Percentiles rank a stretch among this genome's conserved stretches.
phyloP scores from a whole-genome alignment of 805 yeast species.

The Yamadazyma akitaensis region DNA sequence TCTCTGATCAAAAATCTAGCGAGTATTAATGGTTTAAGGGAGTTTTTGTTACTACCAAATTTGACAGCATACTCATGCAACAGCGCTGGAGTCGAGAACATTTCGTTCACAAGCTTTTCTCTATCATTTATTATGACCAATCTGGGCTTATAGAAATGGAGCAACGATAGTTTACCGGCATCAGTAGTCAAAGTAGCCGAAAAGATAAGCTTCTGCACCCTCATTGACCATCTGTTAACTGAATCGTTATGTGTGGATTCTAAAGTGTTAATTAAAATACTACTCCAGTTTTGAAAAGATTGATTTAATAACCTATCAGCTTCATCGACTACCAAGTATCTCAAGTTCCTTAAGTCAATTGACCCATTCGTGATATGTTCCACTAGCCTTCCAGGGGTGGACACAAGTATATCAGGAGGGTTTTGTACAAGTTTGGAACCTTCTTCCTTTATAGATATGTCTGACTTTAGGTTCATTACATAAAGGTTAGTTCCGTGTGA shows the following conservation, averaged over 20 bases:
- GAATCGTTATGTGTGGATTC: slow-evolving; percentile 9
- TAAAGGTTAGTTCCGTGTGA: slow-evolving; percentile 65
- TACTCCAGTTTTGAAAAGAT: slow-evolving; percentile 90
- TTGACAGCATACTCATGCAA: slow-evolving; percentile 45
- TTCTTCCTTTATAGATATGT: slow-evolving; percentile 59
- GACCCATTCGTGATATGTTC: slow-evolving; percentile 54
- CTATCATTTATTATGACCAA: slow-evolving; percentile 68
- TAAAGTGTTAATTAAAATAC: slow-evolving; percentile 44
- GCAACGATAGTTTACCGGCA: slow-evolving; percentile 75
- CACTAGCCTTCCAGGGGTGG: slow-evolving; percentile 82
- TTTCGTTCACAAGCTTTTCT: slow-evolving; percentile 44
- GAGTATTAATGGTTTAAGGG: slow-evolving; percentile 73
- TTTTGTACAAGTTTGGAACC: slow-evolving; percentile 41
- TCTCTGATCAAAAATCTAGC: slow-evolving; percentile 47
- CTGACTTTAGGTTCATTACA: slow-evolving; percentile 58
- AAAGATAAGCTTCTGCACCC: slow-evolving; percentile 66
- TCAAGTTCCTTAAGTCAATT: slow-evolving; percentile 50
- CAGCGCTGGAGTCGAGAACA: slow-evolving; percentile 58
- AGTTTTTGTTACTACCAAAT: slow-evolving; percentile 33
- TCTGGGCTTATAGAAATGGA: slow-evolving; percentile 69
- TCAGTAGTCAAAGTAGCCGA: slow-evolving; percentile 94
- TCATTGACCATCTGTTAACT: slow-evolving; percentile 26
- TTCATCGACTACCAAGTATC: slow-evolving; percentile 72
- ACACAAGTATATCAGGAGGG: slow-evolving; percentile 64
- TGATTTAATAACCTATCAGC: slow-evolving; percentile 83